Evolutionary conservation across 345 rosid genomes (phyloP).

Genomic region (Boechera stricta): DNA sequence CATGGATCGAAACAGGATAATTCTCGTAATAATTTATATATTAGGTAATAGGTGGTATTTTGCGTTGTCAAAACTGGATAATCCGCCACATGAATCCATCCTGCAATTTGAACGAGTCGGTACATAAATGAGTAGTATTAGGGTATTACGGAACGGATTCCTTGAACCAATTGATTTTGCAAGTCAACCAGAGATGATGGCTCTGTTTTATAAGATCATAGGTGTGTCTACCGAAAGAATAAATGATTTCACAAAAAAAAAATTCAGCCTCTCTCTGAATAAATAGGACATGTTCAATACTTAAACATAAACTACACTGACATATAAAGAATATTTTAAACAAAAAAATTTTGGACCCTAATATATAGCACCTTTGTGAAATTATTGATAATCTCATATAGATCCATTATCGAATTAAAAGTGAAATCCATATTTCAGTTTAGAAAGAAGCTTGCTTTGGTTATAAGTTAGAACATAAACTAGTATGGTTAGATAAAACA

Average conservation of each 20-base stretch:
- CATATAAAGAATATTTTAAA: not conserved
- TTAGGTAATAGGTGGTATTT: no score
- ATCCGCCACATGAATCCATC: no score
- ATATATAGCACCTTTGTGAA: no score
- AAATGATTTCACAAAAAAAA: not conserved
- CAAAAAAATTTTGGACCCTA: not conserved
- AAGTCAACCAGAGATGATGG: not conserved
- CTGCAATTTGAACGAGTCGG: not conserved
- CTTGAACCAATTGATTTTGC: not conserved
- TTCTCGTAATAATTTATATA: no score
- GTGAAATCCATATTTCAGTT: not conserved
- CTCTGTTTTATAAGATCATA: not conserved
- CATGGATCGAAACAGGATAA: no score
- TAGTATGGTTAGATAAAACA: not conserved
- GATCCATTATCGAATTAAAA: not conserved
- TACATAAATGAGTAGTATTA: not conserved
- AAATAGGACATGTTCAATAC: not conserved
- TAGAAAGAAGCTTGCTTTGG: not conserved
- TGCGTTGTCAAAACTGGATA: no score
- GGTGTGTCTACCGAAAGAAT: not conserved
- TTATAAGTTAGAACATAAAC: not conserved
- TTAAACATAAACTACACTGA: not conserved
- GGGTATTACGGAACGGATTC: not conserved
- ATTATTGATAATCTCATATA: no score
- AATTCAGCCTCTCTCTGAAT: not conserved